A percentile compares a stretch with the other conserved stretches of the same genome.
Evolutionary conservation across 1,284 basidiomycete species (phyloP).

Genomic region (Naganishia sp.): DNA sequence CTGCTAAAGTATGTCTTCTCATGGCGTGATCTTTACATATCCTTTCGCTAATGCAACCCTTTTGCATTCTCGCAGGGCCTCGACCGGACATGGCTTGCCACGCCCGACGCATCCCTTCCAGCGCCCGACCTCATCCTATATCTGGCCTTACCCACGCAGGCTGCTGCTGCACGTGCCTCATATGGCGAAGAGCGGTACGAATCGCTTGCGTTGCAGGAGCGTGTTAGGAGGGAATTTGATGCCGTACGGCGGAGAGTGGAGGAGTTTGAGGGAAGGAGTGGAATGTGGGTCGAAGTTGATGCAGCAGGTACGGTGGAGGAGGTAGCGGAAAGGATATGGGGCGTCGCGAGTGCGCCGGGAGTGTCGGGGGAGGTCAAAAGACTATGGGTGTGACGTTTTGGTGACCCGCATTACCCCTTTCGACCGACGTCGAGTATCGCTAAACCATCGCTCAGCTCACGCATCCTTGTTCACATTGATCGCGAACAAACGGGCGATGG

Average conservation of each 20-base stretch:
- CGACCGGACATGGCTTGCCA: conserved; percentile 73
- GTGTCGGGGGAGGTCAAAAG: conserved; percentile 23
- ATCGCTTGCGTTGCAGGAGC: conserved; percentile 70
- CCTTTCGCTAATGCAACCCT: background rate
- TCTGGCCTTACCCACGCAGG: conserved; percentile 75
- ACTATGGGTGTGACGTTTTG: conserved; percentile 20
- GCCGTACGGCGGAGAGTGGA: conserved; percentile 60
- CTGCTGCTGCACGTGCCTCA: conserved; percentile 72
- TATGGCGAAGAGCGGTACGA: conserved; percentile 91
- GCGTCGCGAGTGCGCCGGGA: conserved; percentile 54
- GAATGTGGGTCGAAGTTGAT: conserved; percentile 66
- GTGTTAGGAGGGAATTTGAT: conserved; percentile 67
- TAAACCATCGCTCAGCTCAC: no score
- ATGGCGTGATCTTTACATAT: background rate
- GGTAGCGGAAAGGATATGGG: conserved; percentile 65
- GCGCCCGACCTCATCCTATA: conserved; percentile 86
- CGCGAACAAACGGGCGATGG: no score
- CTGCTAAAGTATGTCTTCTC: conserved; percentile 66
- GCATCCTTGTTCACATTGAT: no score
- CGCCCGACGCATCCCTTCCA: conserved; percentile 82
- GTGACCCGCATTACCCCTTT: no score
- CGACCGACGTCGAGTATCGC: no score
- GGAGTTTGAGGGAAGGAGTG: conserved; percentile 41
- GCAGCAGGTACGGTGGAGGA: conserved; percentile 63
- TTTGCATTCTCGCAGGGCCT: conserved; percentile 53